These are phyloP conservation scores for Nematocida parisii DNA, from an alignment of 371 early-diverging fungal genomes.

Conservation along the genomic window DNA sequence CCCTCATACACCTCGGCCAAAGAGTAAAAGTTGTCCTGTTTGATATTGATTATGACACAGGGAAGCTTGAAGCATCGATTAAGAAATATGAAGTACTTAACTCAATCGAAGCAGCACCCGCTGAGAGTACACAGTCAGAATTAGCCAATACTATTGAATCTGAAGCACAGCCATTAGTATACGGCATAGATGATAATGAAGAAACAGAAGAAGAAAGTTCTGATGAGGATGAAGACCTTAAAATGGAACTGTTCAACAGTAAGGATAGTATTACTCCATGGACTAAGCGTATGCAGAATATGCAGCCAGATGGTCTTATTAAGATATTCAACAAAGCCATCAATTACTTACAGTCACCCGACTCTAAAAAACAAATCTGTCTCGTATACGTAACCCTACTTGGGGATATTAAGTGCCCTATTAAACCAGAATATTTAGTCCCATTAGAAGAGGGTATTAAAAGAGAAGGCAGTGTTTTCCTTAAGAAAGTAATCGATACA, in stretches of 20 bases:
- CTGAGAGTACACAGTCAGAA: conserved; percentile 6
- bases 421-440: neutral
- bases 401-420: neutral
- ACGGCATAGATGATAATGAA: neutral
- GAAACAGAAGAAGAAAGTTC: neutral
- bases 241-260: conserved; percentile 56
- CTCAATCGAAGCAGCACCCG: neutral
- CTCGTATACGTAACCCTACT: neutral
- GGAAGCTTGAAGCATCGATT: conserved; percentile 41
- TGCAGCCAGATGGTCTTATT: neutral
- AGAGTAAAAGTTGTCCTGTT: conserved; percentile 28
- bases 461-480: conserved; percentile 41
- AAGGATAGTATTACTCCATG: conserved; percentile 35
- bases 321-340: conserved; percentile 6
- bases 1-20: conserved; percentile 40
- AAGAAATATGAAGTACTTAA: conserved; percentile 53
- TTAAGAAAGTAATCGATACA: conserved; percentile 38
- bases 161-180: conserved; percentile 4
- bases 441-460: conserved; percentile 25
- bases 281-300: conserved; percentile 36
- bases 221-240: conserved; percentile 38
- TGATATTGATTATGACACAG: conserved; percentile 50
- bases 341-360: conserved; percentile 14
- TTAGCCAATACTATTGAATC: neutral
- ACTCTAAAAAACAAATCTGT: conserved; percentile 22